Evolutionary conservation across 2,329 filamentous ascomycete species (phyloP).

Genomic region (Xylaria sp.): DNA sequence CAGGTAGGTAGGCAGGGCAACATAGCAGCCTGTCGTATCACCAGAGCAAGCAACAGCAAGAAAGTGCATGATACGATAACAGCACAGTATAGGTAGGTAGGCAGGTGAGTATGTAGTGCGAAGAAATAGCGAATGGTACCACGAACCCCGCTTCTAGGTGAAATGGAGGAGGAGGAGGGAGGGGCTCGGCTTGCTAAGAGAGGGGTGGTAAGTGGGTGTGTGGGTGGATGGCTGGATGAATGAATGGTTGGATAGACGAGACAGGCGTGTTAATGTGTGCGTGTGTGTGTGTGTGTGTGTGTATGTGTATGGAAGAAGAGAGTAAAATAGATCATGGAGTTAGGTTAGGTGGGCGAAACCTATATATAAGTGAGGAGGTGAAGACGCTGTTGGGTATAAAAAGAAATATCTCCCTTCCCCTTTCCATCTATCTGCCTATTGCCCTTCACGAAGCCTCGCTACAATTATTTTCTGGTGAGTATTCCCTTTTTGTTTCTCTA

Average conservation of each 20-base stretch:
- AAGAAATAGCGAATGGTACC: neutral
- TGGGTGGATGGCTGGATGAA: neutral
- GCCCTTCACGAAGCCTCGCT: neutral
- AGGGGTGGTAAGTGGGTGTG: neutral
- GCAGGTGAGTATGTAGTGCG: neutral
- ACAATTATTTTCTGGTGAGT: constrained; percentile 6
- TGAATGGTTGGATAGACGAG: too few relatives aligned
- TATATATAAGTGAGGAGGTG: constrained; percentile 27
- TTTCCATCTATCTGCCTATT: neutral
- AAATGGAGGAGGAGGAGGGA: neutral
- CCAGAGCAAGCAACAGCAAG: neutral
- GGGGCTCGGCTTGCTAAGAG: too few relatives aligned
- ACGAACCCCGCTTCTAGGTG: constrained; percentile 15
- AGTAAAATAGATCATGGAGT: neutral
- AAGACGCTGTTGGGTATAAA: neutral
- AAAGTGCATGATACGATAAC: neutral
- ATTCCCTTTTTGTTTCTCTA: neutral
- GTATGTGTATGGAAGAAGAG: neutral
- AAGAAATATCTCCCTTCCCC: neutral
- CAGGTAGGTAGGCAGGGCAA: neutral
- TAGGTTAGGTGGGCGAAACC: neutral
- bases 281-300: too few relatives aligned
- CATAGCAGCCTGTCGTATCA: constrained; percentile 15
- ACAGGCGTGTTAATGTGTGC: neutral
- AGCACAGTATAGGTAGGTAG: too few relatives aligned